Evolutionary conservation across 345 rosid species (phyloP).

Genomic region (Pelargonium nanum): DNA sequence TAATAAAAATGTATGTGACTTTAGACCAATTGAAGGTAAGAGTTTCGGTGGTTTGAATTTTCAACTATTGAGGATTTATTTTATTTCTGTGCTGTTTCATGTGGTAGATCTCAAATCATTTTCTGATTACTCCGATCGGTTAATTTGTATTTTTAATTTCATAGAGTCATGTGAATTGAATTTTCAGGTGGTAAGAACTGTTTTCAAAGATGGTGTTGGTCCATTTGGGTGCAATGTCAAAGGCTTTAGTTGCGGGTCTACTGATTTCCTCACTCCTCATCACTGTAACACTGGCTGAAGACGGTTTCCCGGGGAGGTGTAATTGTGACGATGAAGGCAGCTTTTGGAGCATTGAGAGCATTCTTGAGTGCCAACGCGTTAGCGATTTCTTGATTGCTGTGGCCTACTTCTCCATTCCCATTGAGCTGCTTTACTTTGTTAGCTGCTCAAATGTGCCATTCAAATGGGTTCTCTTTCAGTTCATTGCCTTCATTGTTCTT

Average conservation of each 20-base stretch:
- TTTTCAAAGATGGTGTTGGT: background rate
- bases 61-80: too few species aligned
- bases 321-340: slow-evolving; percentile 88
- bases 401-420: slow-evolving; percentile 89
- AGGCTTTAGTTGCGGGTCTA: slow-evolving; percentile 43
- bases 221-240: slow-evolving; percentile 43
- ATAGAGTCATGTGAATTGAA: background rate
- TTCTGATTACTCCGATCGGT: background rate
- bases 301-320: slow-evolving; percentile 48
- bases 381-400: slow-evolving; percentile 92
- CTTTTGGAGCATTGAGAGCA: slow-evolving; percentile 70
- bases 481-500: slow-evolving; percentile 93
- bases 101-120: too few species aligned
- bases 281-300: slow-evolving; percentile 25
- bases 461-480: slow-evolving; percentile 92
- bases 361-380: slow-evolving; percentile 67
- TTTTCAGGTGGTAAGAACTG: too few species aligned
- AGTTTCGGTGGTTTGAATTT: too few species aligned
- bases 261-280: slow-evolving; percentile 34
- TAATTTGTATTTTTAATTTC: background rate
- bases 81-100: too few species aligned
- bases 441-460: slow-evolving; percentile 92
- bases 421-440: slow-evolving; percentile 86
- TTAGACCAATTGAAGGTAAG: background rate
- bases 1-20: too few species aligned